Evolutionary conservation across 2,329 filamentous ascomycete genomes (phyloP), one percentile per base, ranked within the genome.

Genomic region (Tolypocladium nubicola): DNA sequence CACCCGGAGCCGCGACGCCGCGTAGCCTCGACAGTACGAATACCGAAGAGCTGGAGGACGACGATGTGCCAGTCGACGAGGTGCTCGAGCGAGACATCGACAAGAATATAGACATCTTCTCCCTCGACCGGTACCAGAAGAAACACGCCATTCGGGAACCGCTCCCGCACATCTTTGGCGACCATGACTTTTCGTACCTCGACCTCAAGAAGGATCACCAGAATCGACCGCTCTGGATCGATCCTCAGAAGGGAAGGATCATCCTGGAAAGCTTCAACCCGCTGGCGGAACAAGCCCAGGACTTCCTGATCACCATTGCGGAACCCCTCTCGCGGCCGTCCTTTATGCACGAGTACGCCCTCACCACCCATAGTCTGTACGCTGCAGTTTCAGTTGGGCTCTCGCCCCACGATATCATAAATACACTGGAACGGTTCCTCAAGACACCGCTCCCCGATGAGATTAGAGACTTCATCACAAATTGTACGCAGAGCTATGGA

Each of bases 351-450:
- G 93, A 99, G 73, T 97, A 97, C 72, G 83, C 86, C 57, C 81
- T 99, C 65, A 97, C 91, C 2, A 86, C 89, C 30, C 92, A 97
- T 73, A 96, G 90, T 72, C 79, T 99, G 56, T 97, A 97, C 72
- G 93, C 94, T 37, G 94, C 94, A 45, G 90, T 97, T 4, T 96
- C 91, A 8, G 91, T 97, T 59, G 94, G 94, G n/a, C 76, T 97
- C 59, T 87, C 89, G 55, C 90, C 90, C 23, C 79, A 88, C 55
- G 92, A 97, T 70, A 97, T 97, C 61, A 90, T 97, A 65, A 87
- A 87, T 63, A 90, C 91, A 41, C 79, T 97, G 54, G 90, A 97
- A 64, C 83, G 87, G 41, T 87, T 97, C 63, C 90, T 91, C 21
- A 97, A 97, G 75, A 95, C 89, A 2, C 86, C 88, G 9, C 77